Evolutionary conservation across 2,329 filamentous ascomycete genomes (phyloP), one percentile per base, ranked within the genome.

Genomic region (Cladophialophora carrionii): DNA sequence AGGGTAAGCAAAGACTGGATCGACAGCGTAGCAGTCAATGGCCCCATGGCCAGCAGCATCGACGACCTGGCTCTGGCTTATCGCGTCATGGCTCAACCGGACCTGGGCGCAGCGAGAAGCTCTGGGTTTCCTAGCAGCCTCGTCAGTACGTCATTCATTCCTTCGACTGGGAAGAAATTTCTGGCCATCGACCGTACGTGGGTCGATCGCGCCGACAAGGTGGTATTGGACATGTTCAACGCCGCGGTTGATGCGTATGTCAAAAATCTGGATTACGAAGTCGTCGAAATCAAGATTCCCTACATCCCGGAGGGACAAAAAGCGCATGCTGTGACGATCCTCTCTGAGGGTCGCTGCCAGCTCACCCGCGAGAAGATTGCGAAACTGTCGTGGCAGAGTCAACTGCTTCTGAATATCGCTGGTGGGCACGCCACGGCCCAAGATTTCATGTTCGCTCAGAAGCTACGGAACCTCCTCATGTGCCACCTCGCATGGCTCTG

Each of bases 21-120:
- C 29, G 81, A 83, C 37, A 89, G 85, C 0, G 87, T 87, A 37
- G 86, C 84, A 62, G 88, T 95, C 17, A 81, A 85, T 6, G 91
- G 91, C 0, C 92, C 93, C 7, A 84, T 96, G 72, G 89, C 91
- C 17, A 84, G 86, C 55, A 94, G 84, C 61, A 90, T 90, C 68
- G 82, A 87, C 41, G 93, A 96, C 72, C 84, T 97, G 5, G 88
- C 89, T 67, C 82, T 92, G 59, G 89, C 90, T n/a, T 97, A 95
- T 79, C 87, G 90, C 57, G 75, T 90, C 71, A 92, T 96, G 84
- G 84, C 90, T 1, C 84, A 87, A 59, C 90, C 91, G 0, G 85
- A 96, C 72, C 85, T 88, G 0, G 77, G 82, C 17, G 64, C 68
- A 43, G 37, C 51, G 8, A 46, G 62, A 53, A 69, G 65, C 20